Percentiles rank a stretch among this genome's conserved stretches.
phyloP scores from a whole-genome alignment of 495 filamentous ascomycete species.

The Tuber umbilicatum region DNA sequence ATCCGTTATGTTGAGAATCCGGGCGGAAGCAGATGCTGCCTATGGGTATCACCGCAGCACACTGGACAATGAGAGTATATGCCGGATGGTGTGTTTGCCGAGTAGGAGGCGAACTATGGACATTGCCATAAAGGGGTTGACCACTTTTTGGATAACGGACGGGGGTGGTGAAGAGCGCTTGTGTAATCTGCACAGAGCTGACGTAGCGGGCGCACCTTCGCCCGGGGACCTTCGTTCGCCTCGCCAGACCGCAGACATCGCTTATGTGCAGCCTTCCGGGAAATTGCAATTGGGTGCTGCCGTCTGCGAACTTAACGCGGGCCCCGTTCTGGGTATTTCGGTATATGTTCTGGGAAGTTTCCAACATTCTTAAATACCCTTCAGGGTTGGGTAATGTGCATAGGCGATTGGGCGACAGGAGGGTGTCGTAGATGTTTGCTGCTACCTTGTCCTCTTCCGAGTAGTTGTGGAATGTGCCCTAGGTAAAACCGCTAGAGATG shows the following conservation, averaged over 20 bases:
- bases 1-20: conserved; percentile 15
- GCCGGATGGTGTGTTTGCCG: background rate
- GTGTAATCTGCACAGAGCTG: background rate
- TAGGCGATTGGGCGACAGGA: background rate
- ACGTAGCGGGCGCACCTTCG: background rate
- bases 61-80: conserved; percentile 23
- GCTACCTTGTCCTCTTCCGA: background rate
- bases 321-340: background rate
- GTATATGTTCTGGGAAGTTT: background rate
- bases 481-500: background rate
- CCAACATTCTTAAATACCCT: background rate
- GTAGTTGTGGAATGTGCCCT: background rate
- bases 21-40: conserved; percentile 15
- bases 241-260: background rate
- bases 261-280: background rate
- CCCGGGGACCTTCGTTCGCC: background rate
- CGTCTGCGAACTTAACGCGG: background rate
- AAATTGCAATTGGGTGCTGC: background rate
- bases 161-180: background rate
- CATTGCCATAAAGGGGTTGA: background rate
- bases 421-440: background rate
- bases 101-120: background rate
- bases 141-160: background rate
- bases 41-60: background rate
- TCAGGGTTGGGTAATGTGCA: background rate